These are phyloP conservation scores for Trichoderma koningiopsis DNA, from an alignment of 2,329 filamentous ascomycete species.

Conservation along the genomic window DNA sequence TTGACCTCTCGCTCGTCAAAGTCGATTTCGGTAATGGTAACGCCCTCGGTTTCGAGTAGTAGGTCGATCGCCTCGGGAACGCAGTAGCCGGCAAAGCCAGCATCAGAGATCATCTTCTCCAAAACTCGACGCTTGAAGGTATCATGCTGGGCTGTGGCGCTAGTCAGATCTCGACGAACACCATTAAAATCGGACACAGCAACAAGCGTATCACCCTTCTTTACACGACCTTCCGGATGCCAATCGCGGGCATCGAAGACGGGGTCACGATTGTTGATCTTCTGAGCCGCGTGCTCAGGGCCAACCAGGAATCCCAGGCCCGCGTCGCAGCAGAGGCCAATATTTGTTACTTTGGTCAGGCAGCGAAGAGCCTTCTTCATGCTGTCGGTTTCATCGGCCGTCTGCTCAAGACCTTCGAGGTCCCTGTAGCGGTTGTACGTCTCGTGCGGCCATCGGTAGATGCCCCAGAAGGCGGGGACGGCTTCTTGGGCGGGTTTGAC, in stretches of 20 bases:
- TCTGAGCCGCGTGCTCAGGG: slow-evolving; percentile 56
- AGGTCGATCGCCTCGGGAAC: slow-evolving; percentile 40
- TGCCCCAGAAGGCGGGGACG: slow-evolving; percentile 62
- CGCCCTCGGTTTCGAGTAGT: slow-evolving; percentile 41
- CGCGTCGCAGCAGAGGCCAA: slow-evolving; percentile 68
- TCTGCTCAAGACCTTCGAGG: slow-evolving; percentile 61
- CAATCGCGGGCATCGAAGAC: slow-evolving; percentile 41
- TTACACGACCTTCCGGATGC: slow-evolving; percentile 29
- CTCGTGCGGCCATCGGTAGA: slow-evolving; percentile 64
- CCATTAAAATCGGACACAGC: slow-evolving; percentile 34
- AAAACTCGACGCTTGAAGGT: slow-evolving; percentile 39
- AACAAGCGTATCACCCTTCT: slow-evolving; percentile 28
- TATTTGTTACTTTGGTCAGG: slow-evolving; percentile 57
- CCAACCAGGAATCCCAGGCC: slow-evolving; percentile 69
- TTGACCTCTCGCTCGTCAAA: slow-evolving; percentile 37
- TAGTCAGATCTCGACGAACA: slow-evolving; percentile 30
- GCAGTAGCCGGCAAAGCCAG: slow-evolving; percentile 39
- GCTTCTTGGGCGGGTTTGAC: slow-evolving; percentile 58
- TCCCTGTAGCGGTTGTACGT: slow-evolving; percentile 61
- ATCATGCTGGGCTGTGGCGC: slow-evolving; percentile 32
- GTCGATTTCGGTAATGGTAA: slow-evolving; percentile 35
- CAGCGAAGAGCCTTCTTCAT: slow-evolving; percentile 64
- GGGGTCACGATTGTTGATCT: slow-evolving; percentile 41
- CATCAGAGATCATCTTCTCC: slow-evolving; percentile 43
- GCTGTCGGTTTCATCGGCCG: slow-evolving; percentile 63